These are phyloP conservation scores for Sonneratia caseolaris DNA, from an alignment of 345 rosid species.

Conservation along the genomic window DNA sequence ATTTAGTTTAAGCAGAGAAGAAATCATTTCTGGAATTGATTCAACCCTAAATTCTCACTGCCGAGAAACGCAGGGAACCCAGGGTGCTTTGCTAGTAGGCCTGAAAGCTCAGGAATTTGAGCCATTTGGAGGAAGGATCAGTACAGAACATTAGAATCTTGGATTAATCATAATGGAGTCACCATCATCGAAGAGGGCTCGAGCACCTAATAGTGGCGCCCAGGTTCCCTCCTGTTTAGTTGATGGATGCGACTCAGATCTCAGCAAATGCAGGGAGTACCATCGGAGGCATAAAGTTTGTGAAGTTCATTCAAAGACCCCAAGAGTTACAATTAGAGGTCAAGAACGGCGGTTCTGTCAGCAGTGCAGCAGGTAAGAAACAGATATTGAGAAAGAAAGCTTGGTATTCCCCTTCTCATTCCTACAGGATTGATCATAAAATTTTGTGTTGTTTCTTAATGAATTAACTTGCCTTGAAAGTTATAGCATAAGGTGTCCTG, in stretches of 20 bases:
- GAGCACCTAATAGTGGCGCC: constrained; percentile 21
- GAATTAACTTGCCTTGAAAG: too few relatives aligned
- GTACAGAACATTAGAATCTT: constrained; percentile 5
- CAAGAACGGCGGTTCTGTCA: constrained; percentile 68
- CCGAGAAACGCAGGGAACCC: constrained; percentile 5
- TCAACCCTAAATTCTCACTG: too few relatives aligned
- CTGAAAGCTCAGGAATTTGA: constrained; percentile 20
- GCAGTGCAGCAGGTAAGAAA: constrained; percentile 68
- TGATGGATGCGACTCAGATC: constrained; percentile 64
- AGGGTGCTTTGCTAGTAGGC: constrained; percentile 15
- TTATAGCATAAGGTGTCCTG: neutral
- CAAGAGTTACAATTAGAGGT: constrained; percentile 45
- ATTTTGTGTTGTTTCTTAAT: too few relatives aligned
- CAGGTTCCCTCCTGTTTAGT: constrained; percentile 61
- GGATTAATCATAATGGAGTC: constrained; percentile 38
- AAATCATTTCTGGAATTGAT: constrained; percentile 12
- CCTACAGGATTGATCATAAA: neutral
- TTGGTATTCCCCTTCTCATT: neutral
- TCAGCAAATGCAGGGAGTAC: constrained; percentile 58
- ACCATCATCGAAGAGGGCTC: constrained; percentile 40
- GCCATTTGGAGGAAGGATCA: constrained; percentile 15
- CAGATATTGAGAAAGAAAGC: neutral
- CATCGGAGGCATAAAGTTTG: constrained; percentile 75
- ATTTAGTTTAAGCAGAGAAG: constrained; percentile 11
- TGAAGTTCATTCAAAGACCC: constrained; percentile 56